A percentile compares a stretch with the other conserved stretches of the same genome.
These are phyloP conservation scores for Plasmodium ovale DNA, from an alignment of 169 alveolate species.

Conservation along the genomic window DNA sequence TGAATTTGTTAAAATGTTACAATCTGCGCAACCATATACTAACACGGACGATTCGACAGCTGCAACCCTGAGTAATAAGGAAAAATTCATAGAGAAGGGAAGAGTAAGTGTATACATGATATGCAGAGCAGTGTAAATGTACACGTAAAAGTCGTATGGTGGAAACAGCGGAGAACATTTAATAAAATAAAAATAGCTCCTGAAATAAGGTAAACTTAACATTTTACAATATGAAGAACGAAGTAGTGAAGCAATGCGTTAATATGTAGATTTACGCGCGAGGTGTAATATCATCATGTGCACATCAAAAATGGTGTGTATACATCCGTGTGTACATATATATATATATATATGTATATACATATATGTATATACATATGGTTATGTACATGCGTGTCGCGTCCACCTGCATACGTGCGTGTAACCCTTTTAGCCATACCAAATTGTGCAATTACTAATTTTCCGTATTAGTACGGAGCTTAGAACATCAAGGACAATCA, in stretches of 20 bases:
- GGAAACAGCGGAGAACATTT: too few species aligned
- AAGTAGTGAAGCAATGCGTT: too few species aligned
- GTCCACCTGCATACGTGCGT: neutral
- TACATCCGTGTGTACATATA: too few species aligned
- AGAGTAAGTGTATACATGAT: neutral
- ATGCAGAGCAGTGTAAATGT: too few species aligned
- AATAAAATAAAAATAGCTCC: too few species aligned
- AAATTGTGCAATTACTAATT: conserved; percentile 55
- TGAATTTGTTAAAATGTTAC: conserved; percentile 61
- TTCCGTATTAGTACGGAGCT: conserved; percentile 69
- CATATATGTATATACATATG: neutral
- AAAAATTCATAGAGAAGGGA: neutral
- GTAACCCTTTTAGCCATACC: conserved; percentile 4
- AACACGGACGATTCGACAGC: conserved; percentile 70
- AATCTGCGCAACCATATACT: conserved; percentile 46
- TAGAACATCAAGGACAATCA: conserved; percentile 65
- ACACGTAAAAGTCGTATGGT: too few species aligned
- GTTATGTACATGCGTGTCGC: neutral
- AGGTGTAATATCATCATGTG: too few species aligned
- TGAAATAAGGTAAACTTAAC: too few species aligned
- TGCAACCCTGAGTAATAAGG: conserved; percentile 25
- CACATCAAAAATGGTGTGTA: too few species aligned
- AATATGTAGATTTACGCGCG: too few species aligned
- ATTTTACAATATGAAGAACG: too few species aligned
- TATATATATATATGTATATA: too few species aligned